Conservation (phyloP, 495 filamentous ascomycete species). For the Penicillium parvum region DNA sequence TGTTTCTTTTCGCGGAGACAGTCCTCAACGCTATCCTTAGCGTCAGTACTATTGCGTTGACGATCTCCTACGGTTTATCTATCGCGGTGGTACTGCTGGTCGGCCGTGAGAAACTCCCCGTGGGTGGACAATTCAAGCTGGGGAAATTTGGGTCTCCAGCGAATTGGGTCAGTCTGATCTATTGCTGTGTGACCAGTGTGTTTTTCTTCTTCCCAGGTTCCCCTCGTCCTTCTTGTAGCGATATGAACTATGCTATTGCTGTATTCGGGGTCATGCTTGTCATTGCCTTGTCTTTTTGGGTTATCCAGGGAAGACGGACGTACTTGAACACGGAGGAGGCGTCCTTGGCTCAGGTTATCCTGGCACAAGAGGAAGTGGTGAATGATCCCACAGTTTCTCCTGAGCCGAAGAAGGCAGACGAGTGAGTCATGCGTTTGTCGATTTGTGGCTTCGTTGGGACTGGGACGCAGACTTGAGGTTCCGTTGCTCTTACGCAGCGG, state of each 20-base stretch:
- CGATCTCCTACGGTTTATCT: slow-evolving; percentile 42
- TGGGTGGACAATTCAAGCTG: slow-evolving; percentile 33
- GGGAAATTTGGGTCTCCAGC: slow-evolving; percentile 27
- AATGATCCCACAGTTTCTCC: slow-evolving; percentile 12
- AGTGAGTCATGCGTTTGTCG: background rate
- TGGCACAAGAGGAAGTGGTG: slow-evolving; percentile 28
- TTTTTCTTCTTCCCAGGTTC: slow-evolving; percentile 44
- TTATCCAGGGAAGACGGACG: slow-evolving; percentile 25
- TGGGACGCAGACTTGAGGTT: too few relatives aligned
- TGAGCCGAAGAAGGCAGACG: slow-evolving; percentile 12
- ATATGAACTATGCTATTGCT: slow-evolving; percentile 47
- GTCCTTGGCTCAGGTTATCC: slow-evolving; percentile 27
- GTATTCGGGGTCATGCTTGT: slow-evolving; percentile 47
- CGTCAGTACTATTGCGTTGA: slow-evolving; percentile 44
- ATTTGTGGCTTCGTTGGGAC: too few relatives aligned
- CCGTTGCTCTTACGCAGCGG: too few relatives aligned
- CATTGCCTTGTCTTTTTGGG: slow-evolving; percentile 41
- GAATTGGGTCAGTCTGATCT: slow-evolving; percentile 39
- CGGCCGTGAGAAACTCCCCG: slow-evolving; percentile 40
- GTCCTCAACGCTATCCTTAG: slow-evolving; percentile 43
- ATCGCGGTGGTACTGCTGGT: slow-evolving; percentile 34
- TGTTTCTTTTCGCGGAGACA: slow-evolving; percentile 43
- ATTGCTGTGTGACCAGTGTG: slow-evolving; percentile 39
- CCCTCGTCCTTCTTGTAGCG: slow-evolving; percentile 33
- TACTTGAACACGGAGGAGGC: slow-evolving; percentile 35